Evolutionary conservation across 1,284 basidiomycete species (phyloP), one percentile per base, ranked within the genome.

Genomic region (Tylopilus orsonianus): DNA sequence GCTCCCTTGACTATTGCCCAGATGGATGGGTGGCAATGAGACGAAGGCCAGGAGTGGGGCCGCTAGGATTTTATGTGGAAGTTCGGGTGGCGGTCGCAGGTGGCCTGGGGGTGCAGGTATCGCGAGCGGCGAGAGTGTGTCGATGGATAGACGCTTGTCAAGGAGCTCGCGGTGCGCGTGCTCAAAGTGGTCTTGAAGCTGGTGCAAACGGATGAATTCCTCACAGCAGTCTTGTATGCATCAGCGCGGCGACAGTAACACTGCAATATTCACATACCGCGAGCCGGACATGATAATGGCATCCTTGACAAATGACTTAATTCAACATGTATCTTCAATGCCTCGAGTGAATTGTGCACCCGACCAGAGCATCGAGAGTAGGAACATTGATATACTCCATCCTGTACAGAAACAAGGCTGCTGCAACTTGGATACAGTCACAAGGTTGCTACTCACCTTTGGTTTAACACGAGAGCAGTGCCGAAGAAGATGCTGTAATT

Each of bases 231-330:
- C 63, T 65, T 44, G 41, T 44, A 27, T 14, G 23, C 19, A 5
- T 57, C 9, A 49, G 48, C 16, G 12, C 24, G 20, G 34, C 20
- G 20, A 46, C 20, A 29, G 20, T 36, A 29, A 30, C 2, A 16
- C 4, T 5, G 20, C 2, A 3, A 29, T 16, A 29, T 35, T 18
- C 39, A 57, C 64, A 1, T 52, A 65, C 63, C 56, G 14, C 46
- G 49, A 2, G 52, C 51, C 0, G 60, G 67, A 46, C 63, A 65
- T 24, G 32, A 36, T 10, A 69, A 23, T 14, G 55, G 30, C 5
- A 67, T 46, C 20, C 63, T 54, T n/a, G 63, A 68, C 22, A 65
- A 7, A 35, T 65, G 63, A 26, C 63, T 65, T 18, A 69, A 54
- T 27, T 69, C 62, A 2, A 68, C 43, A 33, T 65, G 63, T 1